Percentiles rank a stretch among this genome's conserved stretches.
Evolutionary conservation across 768 basidiomycete genomes (phyloP).

Genomic region (Mycena metata): DNA sequence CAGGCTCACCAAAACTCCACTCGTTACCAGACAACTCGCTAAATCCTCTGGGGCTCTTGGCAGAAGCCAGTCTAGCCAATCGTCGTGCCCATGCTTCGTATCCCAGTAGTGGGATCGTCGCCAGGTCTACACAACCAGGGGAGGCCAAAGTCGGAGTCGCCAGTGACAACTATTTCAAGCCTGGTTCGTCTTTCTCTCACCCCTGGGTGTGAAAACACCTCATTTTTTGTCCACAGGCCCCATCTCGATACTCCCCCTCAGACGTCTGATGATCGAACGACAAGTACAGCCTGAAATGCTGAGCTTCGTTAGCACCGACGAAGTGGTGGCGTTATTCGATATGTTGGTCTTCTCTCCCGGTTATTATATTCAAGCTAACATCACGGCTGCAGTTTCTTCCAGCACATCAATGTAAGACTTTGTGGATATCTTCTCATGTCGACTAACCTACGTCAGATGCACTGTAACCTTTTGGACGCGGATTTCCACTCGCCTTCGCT

Average conservation of each 20-base stretch:
- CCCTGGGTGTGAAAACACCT: slow-evolving; percentile 20
- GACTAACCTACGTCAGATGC: slow-evolving; percentile 63
- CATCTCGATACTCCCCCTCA: slow-evolving; percentile 88
- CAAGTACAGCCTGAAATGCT: slow-evolving; percentile 96
- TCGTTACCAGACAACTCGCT: slow-evolving; percentile 92
- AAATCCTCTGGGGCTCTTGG: slow-evolving; percentile 93
- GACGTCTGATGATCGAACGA: slow-evolving; percentile 87
- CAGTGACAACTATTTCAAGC: slow-evolving; percentile 92
- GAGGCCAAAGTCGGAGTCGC: slow-evolving; percentile 80
- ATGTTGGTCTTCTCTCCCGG: slow-evolving; percentile 69
- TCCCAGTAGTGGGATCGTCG: slow-evolving; percentile 54
- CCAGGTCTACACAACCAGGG: slow-evolving; percentile 52
- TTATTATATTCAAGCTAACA: slow-evolving; percentile 26
- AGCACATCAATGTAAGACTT: slow-evolving; percentile 75
- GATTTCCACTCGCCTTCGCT: slow-evolving; percentile 95
- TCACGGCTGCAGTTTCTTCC: slow-evolving; percentile 70
- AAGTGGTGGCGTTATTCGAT: slow-evolving; percentile 92
- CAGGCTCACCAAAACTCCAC: slow-evolving; percentile 87
- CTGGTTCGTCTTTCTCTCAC: slow-evolving; percentile 65
- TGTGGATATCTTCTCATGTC: slow-evolving; percentile 14
- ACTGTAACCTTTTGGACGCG: slow-evolving; percentile 84
- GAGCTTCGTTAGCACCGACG: slow-evolving; percentile 87
- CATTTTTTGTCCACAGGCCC: slow-evolving; percentile 66
- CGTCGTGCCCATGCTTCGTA: slow-evolving; percentile 68
- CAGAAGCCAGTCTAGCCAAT: slow-evolving; percentile 88